Evolutionary conservation across 331 rosid genomes (phyloP).

Genomic region (Saraca asoca): DNA sequence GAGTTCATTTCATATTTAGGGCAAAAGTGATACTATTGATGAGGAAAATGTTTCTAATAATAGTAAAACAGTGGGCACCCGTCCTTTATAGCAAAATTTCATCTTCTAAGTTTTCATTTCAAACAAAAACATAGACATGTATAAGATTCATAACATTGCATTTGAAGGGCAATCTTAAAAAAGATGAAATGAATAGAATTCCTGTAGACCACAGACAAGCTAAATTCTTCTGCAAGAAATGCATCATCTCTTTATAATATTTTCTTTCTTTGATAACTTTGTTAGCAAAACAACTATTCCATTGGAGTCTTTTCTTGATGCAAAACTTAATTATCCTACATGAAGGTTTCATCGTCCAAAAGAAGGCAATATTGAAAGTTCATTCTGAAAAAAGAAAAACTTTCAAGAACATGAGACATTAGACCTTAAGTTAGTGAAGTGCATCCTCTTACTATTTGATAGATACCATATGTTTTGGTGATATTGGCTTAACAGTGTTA

Average conservation of each 20-base stretch:
- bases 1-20: conserved; percentile 15
- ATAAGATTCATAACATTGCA: conserved; percentile 16
- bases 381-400: conserved; percentile 4
- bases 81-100: background rate
- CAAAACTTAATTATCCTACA: conserved; percentile 82
- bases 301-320: conserved; percentile 84
- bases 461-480: too few species aligned
- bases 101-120: conserved; percentile 4
- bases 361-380: conserved; percentile 12
- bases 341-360: conserved; percentile 27
- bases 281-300: conserved; percentile 79
- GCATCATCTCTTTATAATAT: conserved; percentile 82
- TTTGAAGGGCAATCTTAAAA: conserved; percentile 20
- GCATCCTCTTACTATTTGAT: conserved; percentile 8
- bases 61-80: background rate
- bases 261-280: conserved; percentile 83
- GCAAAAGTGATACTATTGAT: too few species aligned
- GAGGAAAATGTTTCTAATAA: too few species aligned
- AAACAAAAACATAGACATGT: conserved; percentile 25
- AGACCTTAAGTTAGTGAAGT: conserved; percentile 9
- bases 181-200: conserved; percentile 21
- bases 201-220: conserved; percentile 63
- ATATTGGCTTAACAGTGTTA: too few species aligned
- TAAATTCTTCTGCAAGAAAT: conserved; percentile 77
- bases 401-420: background rate